These are phyloP conservation scores for Eleusine indica DNA, from an alignment of 176 grass and related monocot genomes.

Conservation along the genomic window DNA sequence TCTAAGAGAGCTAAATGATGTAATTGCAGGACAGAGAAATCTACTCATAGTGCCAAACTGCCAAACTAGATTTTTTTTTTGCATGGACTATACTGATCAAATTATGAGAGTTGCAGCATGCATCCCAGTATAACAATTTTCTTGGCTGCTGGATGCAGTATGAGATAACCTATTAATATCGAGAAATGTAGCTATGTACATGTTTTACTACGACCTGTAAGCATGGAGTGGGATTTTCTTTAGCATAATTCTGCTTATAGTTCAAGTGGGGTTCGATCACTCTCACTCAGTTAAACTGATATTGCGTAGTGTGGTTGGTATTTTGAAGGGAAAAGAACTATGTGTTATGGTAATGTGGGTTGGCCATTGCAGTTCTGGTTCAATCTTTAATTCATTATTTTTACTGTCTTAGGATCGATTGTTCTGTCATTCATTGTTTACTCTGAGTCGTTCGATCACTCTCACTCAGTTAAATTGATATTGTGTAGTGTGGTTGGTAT, in stretches of 20 bases:
- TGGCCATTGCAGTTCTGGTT: slow-evolving; percentile 24
- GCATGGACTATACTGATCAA: neutral
- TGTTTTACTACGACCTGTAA: slow-evolving; percentile 28
- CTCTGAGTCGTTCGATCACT: neutral
- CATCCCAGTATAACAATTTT: neutral
- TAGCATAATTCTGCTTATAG: neutral
- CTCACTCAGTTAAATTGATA: neutral
- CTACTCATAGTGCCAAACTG: neutral
- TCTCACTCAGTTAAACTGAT: neutral
- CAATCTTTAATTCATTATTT: slow-evolving; percentile 26
- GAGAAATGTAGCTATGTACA: neutral
- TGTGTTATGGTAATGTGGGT: neutral
- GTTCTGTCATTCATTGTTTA: slow-evolving; percentile 15
- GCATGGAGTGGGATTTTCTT: neutral
- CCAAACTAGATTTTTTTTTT: slow-evolving; percentile 9
- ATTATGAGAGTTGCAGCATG: neutral
- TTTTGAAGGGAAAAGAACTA: slow-evolving; percentile 23
- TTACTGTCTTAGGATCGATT: neutral
- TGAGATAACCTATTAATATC: slow-evolving; percentile 9
- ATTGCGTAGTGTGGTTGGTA: neutral
- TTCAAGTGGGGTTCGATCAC: slow-evolving; percentile 17
- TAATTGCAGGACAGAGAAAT: neutral
- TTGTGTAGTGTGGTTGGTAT: slow-evolving; percentile 3
- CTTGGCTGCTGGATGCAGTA: neutral
- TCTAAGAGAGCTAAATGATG: neutral